Evolutionary conservation across 805 yeast species (phyloP), one percentile per base, ranked within the genome.

Genomic region (Hanseniaspora clermontiae): DNA sequence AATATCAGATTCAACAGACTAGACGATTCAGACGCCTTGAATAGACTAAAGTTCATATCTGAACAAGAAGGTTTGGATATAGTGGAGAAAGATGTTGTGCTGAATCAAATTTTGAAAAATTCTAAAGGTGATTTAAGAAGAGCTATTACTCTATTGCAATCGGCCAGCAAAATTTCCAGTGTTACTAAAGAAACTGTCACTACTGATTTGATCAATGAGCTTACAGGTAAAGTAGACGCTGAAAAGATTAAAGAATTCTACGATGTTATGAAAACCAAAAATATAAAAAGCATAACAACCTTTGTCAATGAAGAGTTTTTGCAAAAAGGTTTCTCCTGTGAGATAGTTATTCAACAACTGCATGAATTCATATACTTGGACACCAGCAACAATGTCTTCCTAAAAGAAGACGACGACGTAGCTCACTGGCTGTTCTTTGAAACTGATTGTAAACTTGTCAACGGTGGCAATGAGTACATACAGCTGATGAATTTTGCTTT

Each of bases 71-170:
- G 74, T 4, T 64, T 74, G 8, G 61, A 64, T 14, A 67, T 72
- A 34, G 31, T 20, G 8, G 45, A 39, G 1, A 42, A 27, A 12
- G 39, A 49, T 12, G 79, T 74, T 3, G 86, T 78, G 0, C 72
- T 88, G 49, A 73, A 72, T 34, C 81, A 80, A 63, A 80, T 93
- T 12, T 72, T 93, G 57, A 71, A 69, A n/a, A 81, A 88, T 3
- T 79, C 95, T 19, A 77, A 77, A 55, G 99, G 99, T 58, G 99
- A 93, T 73, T 76, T 93, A 64, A 81, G 99, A 72, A 86, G 83
- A 62, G 95, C 96, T 9, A 90, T 93, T 61, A 93, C 97, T 2
- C 78, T 82, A 58, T 74, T 93, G 46, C 98, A 93, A 70, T 84
- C 93, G 39, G 85, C 95, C 11, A 78, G 88, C 38, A 82, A 79